Evolutionary conservation across 257 asterid genomes (phyloP).

Genomic region (Solanum lycopersicoides): DNA sequence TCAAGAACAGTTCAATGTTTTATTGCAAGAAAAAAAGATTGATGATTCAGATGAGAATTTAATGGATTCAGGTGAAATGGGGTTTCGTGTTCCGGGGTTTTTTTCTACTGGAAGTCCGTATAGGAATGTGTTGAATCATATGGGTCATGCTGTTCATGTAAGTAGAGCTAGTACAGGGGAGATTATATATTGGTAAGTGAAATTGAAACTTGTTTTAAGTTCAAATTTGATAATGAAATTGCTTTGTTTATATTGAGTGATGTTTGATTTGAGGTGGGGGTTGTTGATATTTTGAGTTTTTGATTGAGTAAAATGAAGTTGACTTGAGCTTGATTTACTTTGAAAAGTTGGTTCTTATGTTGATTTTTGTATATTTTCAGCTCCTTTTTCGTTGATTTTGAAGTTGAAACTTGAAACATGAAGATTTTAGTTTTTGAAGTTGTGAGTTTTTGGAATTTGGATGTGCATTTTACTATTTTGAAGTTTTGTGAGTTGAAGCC

Average conservation of each 20-base stretch:
- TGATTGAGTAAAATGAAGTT: background rate
- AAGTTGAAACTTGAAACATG: background rate
- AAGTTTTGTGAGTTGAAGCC: background rate
- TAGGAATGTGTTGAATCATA: conserved; percentile 34
- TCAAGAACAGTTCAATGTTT: conserved; percentile 23
- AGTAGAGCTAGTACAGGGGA: conserved; percentile 29
- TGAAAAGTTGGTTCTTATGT: background rate
- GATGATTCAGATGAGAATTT: background rate
- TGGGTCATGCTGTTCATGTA: conserved; percentile 64
- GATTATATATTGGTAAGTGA: conserved; percentile 40
- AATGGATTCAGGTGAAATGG: conserved; percentile 8
- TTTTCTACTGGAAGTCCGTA: conserved; percentile 29
- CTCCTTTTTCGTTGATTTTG: background rate
- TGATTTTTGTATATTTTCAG: background rate
- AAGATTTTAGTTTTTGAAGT: background rate
- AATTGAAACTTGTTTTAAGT: background rate
- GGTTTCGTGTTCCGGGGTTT: conserved; percentile 21
- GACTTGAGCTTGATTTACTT: background rate
- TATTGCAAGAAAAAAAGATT: conserved; percentile 16
- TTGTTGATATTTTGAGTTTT: background rate
- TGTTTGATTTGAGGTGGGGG: background rate
- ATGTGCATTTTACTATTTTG: background rate
- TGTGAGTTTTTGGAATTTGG: background rate
- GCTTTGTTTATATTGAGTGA: background rate
- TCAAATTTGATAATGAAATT: background rate